Evolutionary conservation across 441 rosid species (phyloP), one percentile per base, ranked within the genome.

Genomic region (Erodium texanum): DNA sequence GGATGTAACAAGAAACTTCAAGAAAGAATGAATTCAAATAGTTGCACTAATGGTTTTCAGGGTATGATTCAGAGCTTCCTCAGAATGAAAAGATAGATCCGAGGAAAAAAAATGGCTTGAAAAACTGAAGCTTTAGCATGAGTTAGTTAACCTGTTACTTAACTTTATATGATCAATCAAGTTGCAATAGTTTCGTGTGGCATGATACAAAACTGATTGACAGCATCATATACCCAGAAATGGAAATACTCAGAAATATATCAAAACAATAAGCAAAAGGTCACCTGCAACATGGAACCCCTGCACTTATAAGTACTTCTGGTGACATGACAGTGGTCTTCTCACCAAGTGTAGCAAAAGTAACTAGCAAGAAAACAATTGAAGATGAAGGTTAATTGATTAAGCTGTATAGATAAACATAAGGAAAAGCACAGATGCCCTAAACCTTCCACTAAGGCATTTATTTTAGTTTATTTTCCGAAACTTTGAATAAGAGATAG

Each of bases 311-410:
- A 80, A 94, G 87, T 72, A 94, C 96, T 88, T 94, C 98, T 20
- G 98, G 99, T 45, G 99, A 92, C 89, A 94, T 89, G 66, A 92
- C 93, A 24, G 97, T 94, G 36, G 99, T 94, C 86, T 94, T 94
- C 89, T 94, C 96, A 71, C 99, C 99, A 62, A 94, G 98, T 58
- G 87, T 80, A 68, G 84, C 77, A 81, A 92, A 92, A 54, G 96
- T 89, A 75, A 88, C 99, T 94, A 82, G 65, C 52, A 76, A 69
- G 70, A 68, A 74, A 20, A 76, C n/a, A 70, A 65, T 0, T 15
- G 68, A 34, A 75, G 71, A 45, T 29, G 27, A 73, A 52, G 34
- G 24, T 75, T 56, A 80, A 72, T 73, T 74, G 24, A 64, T 52
- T 27, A 36, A 18, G 54, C 36, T 48, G 50, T 54, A 76, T 32